Percentiles rank a stretch among this genome's conserved stretches.
These are phyloP conservation scores for Diospyros kaki DNA, from an alignment of 148 eudicot genomes.

Conservation along the genomic window DNA sequence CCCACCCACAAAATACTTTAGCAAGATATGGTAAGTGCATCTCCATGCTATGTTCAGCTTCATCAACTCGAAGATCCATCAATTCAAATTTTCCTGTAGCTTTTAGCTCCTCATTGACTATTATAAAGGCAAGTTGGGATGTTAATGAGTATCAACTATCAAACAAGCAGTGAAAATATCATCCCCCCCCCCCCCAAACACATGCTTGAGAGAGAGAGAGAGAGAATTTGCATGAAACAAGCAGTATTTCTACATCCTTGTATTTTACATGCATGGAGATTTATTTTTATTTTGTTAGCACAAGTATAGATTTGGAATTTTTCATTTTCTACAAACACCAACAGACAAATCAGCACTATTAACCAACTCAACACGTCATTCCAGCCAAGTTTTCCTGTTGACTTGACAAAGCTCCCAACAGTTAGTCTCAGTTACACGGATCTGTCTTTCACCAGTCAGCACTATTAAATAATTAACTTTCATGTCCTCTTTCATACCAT, in stretches of 20 bases:
- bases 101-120: constrained; percentile 78
- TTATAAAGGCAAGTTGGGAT: constrained; percentile 6
- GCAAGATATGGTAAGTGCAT: constrained; percentile 99
- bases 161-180: background rate
- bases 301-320: background rate
- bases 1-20: constrained; percentile 88
- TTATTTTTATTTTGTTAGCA: no score
- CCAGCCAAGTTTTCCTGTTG: no score
- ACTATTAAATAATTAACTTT: no score
- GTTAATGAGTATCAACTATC: background rate
- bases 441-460: no score
- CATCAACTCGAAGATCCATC: constrained; percentile 89
- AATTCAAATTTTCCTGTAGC: constrained; percentile 80
- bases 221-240: background rate
- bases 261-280: no score
- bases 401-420: no score
- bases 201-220: no score
- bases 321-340: background rate
- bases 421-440: no score
- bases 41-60: constrained; percentile 99
- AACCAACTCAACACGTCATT: background rate
- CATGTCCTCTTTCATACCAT: no score
- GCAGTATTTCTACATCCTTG: background rate
- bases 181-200: background rate
- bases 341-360: background rate